A percentile compares a stretch with the other conserved stretches of the same genome.
These are phyloP conservation scores for Betula pendula DNA, from an alignment of 306 rosid species.

Conservation along the genomic window DNA sequence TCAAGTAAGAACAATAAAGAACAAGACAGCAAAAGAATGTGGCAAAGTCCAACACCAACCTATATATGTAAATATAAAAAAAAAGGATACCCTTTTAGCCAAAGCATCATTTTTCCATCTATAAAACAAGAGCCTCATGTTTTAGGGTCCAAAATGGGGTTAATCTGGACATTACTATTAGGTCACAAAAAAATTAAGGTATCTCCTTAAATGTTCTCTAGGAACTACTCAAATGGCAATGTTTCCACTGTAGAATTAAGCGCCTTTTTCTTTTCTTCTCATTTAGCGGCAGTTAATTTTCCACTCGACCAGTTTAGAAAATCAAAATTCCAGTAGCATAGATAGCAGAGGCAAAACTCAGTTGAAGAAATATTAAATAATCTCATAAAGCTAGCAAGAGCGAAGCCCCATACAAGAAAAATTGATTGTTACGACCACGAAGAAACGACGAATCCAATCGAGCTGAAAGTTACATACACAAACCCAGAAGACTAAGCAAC, in stretches of 20 bases:
- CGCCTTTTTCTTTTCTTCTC: background rate
- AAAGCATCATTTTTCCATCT: background rate
- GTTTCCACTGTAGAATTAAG: background rate
- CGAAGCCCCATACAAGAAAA: background rate
- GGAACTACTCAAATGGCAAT: background rate
- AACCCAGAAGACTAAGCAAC: background rate
- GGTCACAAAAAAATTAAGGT: too few species aligned
- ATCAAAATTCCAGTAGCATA: background rate
- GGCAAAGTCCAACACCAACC: background rate
- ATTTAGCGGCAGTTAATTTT: background rate
- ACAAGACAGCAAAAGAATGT: background rate
- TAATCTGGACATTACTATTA: background rate
- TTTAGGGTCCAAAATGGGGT: background rate
- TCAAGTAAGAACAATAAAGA: background rate
- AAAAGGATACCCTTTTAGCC: background rate
- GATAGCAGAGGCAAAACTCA: background rate
- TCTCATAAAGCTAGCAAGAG: background rate
- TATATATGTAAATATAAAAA: background rate
- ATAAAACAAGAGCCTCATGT: background rate
- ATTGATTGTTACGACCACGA: too few species aligned
- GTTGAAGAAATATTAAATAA: background rate
- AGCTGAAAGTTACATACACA: background rate
- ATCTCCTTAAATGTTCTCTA: background rate
- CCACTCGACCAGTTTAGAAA: background rate
- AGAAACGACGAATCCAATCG: too few species aligned